These are phyloP conservation scores for Alternaria sp. DNA, from an alignment of 2,329 filamentous ascomycete species.

Conservation along the genomic window DNA sequence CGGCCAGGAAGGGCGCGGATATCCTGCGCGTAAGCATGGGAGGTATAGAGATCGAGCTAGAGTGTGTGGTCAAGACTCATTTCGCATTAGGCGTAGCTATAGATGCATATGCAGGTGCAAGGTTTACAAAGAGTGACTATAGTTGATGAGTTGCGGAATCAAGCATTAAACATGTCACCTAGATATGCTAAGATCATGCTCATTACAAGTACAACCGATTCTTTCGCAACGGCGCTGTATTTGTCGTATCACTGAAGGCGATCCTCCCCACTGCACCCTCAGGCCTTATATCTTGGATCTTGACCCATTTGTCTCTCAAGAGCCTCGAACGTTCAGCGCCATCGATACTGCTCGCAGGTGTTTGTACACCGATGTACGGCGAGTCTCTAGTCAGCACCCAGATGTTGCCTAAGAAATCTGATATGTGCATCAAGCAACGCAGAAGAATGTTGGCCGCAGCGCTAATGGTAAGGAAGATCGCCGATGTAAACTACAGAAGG, in stretches of 20 bases:
- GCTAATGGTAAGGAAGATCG: neutral
- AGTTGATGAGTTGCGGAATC: too few relatives aligned
- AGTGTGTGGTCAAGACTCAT: neutral
- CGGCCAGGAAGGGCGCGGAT: slow-evolving; percentile 23
- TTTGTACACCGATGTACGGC: slow-evolving; percentile 12
- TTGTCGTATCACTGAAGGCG: slow-evolving; percentile 12
- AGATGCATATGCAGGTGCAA: neutral
- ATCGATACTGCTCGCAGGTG: slow-evolving; percentile 9
- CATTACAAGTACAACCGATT: neutral
- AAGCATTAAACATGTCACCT: too few relatives aligned
- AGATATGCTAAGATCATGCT: neutral
- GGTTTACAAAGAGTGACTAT: neutral
- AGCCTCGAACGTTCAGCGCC: slow-evolving; percentile 13
- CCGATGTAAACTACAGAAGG: neutral
- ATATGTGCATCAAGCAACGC: neutral
- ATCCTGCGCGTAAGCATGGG: slow-evolving; percentile 17
- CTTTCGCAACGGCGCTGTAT: neutral
- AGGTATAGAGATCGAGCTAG: neutral
- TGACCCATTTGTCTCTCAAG: slow-evolving; percentile 18
- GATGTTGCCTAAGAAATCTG: slow-evolving; percentile 20
- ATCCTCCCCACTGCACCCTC: slow-evolving; percentile 19
- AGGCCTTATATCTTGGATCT: slow-evolving; percentile 25
- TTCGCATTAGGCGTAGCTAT: neutral
- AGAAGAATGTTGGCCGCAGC: neutral
- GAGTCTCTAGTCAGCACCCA: slow-evolving; percentile 18